Evolutionary conservation across 83 land plant species (phyloP).

Genomic region (Diphasiastrum complanatum): DNA sequence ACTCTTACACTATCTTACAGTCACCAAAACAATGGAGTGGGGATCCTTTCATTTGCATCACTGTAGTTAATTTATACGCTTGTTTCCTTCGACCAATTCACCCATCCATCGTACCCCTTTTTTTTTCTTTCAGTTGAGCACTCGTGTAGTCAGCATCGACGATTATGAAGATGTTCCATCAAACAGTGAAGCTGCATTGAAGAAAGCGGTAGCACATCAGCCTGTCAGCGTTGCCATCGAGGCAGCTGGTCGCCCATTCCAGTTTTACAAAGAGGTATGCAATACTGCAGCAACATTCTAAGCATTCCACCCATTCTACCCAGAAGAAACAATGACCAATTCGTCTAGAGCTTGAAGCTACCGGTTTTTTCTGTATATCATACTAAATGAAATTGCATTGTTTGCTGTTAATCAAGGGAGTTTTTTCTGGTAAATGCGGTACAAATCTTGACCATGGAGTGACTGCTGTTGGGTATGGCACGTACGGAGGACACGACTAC

Average conservation of each 20-base stretch:
- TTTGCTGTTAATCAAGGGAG: constrained; percentile 34
- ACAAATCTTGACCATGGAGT: constrained; percentile 63
- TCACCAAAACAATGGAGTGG: no score
- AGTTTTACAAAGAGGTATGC: constrained; percentile 24
- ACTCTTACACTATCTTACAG: no score
- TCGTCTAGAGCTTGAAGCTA: not conserved
- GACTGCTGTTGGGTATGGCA: constrained; percentile 61
- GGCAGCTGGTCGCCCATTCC: constrained; percentile 30
- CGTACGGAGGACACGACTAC: constrained; percentile 45
- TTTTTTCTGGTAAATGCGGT: constrained; percentile 52
- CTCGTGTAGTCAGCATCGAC: no score
- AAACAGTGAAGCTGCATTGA: no score
- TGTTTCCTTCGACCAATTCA: no score
- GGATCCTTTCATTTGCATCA: no score
- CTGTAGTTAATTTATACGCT: no score
- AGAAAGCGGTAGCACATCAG: no score
- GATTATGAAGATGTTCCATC: no score
- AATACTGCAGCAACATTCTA: not conserved
- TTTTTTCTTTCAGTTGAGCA: no score
- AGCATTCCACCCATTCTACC: not conserved
- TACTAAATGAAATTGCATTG: not conserved
- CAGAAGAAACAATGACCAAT: not conserved
- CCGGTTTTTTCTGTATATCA: not conserved
- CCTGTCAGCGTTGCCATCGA: constrained; percentile 41
- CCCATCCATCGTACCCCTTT: no score